A percentile compares a stretch with the other conserved stretches of the same genome.
Conservation (phyloP, 1,284 basidiomycete species). For the Fomitopsis palustris region DNA sequence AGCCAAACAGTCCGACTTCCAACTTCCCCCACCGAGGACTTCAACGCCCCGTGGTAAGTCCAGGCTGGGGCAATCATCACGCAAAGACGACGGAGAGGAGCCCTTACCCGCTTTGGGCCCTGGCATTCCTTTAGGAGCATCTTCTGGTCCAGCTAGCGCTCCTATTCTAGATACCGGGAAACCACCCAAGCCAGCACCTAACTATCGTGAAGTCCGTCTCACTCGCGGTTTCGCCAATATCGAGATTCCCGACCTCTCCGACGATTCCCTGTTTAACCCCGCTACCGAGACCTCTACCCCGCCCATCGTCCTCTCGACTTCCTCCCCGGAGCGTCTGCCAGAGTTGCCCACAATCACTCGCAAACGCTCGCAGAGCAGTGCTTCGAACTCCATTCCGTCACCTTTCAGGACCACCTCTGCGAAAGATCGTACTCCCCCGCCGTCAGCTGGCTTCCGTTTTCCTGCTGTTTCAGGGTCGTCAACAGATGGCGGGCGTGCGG, state of each 20-base stretch:
- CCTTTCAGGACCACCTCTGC: slow-evolving; percentile 13
- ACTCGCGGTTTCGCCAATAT: slow-evolving; percentile 37
- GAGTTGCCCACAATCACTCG: slow-evolving; percentile 26
- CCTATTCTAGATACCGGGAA: not conserved
- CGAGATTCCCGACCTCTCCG: slow-evolving; percentile 30
- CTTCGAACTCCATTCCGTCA: slow-evolving; percentile 27
- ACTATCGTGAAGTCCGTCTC: slow-evolving; percentile 38
- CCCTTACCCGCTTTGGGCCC: slow-evolving; percentile 27
- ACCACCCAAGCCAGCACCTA: slow-evolving; percentile 11
- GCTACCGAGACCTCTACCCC: slow-evolving; percentile 13
- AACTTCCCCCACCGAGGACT: slow-evolving; percentile 43
- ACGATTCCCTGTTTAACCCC: slow-evolving; percentile 8
- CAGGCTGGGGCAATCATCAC: slow-evolving; percentile 22
- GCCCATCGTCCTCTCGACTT: slow-evolving; percentile 21
- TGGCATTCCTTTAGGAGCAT: slow-evolving; percentile 21
- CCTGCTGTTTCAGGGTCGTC: slow-evolving; percentile 24
- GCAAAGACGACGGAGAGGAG: slow-evolving; percentile 18
- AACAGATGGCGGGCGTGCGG: slow-evolving; percentile 1
- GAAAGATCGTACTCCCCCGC: slow-evolving; percentile 37
- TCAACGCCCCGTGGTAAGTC: slow-evolving; percentile 30
- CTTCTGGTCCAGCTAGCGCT: slow-evolving; percentile 4
- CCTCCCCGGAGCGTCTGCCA: slow-evolving; percentile 24
- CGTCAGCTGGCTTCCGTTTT: slow-evolving; percentile 39
- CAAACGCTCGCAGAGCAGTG: slow-evolving; percentile 43
- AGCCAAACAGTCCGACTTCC: slow-evolving; percentile 49